Conservation (phyloP, 768 basidiomycete species). For the Boletellus ananiceps region DNA sequence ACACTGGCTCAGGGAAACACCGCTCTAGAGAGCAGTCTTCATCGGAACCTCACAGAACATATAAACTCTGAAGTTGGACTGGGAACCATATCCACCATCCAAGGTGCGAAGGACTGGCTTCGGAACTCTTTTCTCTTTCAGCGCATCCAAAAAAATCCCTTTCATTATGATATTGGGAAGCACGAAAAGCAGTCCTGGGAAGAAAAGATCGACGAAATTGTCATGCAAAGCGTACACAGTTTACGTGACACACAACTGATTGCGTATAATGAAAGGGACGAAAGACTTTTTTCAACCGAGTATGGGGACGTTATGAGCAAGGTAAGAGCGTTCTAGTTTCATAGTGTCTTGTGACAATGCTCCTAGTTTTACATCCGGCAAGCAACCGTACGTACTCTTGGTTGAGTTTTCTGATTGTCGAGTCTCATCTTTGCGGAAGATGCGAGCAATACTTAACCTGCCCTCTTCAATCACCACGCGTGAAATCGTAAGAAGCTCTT, state of each 20-base stretch:
- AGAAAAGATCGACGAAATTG: conserved; percentile 65
- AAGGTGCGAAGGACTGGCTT: conserved; percentile 79
- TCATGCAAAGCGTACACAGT: conserved; percentile 57
- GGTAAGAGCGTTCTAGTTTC: conserved; percentile 36
- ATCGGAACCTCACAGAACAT: conserved; percentile 81
- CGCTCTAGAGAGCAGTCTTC: conserved; percentile 80
- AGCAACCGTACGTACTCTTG: conserved; percentile 46
- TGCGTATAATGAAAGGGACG: conserved; percentile 38
- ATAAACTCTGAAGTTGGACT: conserved; percentile 92
- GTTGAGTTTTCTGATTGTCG: neutral
- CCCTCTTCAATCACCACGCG: conserved; percentile 51
- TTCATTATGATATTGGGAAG: conserved; percentile 65
- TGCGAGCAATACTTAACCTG: conserved; percentile 60
- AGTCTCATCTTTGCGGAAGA: conserved; percentile 39
- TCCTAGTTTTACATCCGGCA: conserved; percentile 71
- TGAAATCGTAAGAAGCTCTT: conserved; percentile 53
- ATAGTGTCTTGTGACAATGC: conserved; percentile 2
- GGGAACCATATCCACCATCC: conserved; percentile 68
- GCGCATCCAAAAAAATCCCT: conserved; percentile 80
- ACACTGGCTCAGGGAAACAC: conserved; percentile 66
- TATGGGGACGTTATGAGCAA: conserved; percentile 88
- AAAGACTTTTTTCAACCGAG: conserved; percentile 57
- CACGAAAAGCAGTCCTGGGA: conserved; percentile 58
- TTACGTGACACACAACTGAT: conserved; percentile 62
- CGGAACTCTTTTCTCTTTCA: conserved; percentile 82